phyloP scores from a whole-genome alignment of 164 flowering plant genomes.

The Dillenia turbinata region DNA sequence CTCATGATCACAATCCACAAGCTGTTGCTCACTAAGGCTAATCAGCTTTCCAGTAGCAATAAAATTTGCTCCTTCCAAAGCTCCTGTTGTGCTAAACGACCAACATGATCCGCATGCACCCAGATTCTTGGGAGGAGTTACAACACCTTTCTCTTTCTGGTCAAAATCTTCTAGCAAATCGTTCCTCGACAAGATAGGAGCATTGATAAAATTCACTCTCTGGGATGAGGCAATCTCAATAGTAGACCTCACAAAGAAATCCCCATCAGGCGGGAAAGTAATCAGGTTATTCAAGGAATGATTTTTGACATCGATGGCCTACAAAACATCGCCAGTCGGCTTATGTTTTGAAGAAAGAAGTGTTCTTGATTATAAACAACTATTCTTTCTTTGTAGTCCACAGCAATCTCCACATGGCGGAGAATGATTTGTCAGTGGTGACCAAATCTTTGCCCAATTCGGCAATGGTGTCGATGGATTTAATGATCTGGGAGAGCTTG shows the following conservation, averaged over 20 bases:
- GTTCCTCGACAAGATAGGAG: no score
- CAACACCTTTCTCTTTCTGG: no score
- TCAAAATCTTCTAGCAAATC: no score
- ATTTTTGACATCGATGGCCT: slow-evolving; percentile 76
- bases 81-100: no score
- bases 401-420: slow-evolving; percentile 90
- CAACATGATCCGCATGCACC: no score
- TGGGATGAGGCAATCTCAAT: no score
- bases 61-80: no score
- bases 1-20: no score
- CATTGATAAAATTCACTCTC: no score
- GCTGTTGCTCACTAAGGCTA: no score
- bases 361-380: slow-evolving; percentile 79
- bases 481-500: slow-evolving; percentile 46
- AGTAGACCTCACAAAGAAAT: slow-evolving; percentile 90
- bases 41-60: no score
- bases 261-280: slow-evolving; percentile 90
- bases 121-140: no score
- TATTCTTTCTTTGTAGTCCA: slow-evolving; percentile 99
- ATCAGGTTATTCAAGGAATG: slow-evolving; percentile 65
- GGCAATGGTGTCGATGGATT: slow-evolving; percentile 62
- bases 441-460: slow-evolving; percentile 37
- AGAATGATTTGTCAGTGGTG: slow-evolving; percentile 67
- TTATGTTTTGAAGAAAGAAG: slow-evolving; percentile 60
- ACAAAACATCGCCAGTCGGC: slow-evolving; percentile 92